A percentile compares a stretch with the other conserved stretches of the same genome.
phyloP scores from a whole-genome alignment of 768 basidiomycete species.

The Leccinum variicolor region DNA sequence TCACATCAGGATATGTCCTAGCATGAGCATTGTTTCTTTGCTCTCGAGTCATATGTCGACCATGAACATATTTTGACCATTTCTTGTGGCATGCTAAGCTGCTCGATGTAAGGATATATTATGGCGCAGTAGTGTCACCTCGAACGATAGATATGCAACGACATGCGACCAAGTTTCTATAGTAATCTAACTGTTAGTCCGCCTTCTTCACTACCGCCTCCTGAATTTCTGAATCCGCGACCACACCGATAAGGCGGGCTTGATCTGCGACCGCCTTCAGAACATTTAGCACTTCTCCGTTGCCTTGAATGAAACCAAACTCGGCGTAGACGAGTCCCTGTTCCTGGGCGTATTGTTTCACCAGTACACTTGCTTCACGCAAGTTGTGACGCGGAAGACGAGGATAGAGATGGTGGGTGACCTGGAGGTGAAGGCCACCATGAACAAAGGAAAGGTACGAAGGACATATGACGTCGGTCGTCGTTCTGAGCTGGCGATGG shows the following conservation, averaged over 20 bases:
- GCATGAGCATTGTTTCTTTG: slow-evolving; percentile 19
- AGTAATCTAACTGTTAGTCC: neutral
- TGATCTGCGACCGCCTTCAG: slow-evolving; percentile 86
- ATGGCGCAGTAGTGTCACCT: neutral
- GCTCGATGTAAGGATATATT: neutral
- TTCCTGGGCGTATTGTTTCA: slow-evolving; percentile 85
- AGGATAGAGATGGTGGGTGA: slow-evolving; percentile 96
- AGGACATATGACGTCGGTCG: slow-evolving; percentile 90
- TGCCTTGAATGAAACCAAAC: slow-evolving; percentile 87
- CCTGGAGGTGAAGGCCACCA: slow-evolving; percentile 96
- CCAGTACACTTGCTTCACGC: slow-evolving; percentile 72
- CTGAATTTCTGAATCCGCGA: slow-evolving; percentile 71
- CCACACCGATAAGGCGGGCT: slow-evolving; percentile 74
- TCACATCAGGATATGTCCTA: slow-evolving; percentile 28
- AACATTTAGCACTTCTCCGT: slow-evolving; percentile 78
- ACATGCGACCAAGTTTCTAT: neutral
- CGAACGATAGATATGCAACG: neutral
- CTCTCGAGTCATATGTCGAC: neutral
- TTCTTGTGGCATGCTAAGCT: slow-evolving; percentile 5
- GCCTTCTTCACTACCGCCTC: slow-evolving; percentile 55
- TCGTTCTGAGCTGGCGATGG: slow-evolving; percentile 94
- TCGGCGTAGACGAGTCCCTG: slow-evolving; percentile 85
- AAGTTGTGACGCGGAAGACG: slow-evolving; percentile 93
- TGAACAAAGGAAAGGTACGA: slow-evolving; percentile 84
- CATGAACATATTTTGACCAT: neutral